Conservation (phyloP, 1,139 yeast species). For the Groenewaldozyma auringiensis region DNA sequence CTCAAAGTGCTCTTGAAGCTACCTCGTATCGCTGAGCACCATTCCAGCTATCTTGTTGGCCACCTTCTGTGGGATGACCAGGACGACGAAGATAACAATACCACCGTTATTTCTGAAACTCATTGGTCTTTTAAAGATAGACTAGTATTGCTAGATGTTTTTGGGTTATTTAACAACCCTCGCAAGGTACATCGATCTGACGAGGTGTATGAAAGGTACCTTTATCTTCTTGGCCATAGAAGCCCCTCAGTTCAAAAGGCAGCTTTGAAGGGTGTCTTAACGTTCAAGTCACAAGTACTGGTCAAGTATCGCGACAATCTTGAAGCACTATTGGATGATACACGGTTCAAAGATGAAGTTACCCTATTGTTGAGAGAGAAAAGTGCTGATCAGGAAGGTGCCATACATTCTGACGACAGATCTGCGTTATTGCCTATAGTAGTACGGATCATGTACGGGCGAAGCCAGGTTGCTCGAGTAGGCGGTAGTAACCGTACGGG, state of each 20-base stretch:
- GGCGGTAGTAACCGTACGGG: conserved; percentile 58
- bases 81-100: conserved; percentile 28
- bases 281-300: conserved; percentile 52
- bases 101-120: conserved; percentile 16
- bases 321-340: conserved; percentile 69
- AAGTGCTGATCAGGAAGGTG: conserved; percentile 40
- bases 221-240: conserved; percentile 56
- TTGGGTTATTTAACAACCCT: conserved; percentile 59
- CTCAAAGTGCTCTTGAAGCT: conserved; percentile 39
- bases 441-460: conserved; percentile 74
- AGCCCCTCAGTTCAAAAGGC: conserved; percentile 57
- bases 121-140: conserved; percentile 59
- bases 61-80: conserved; percentile 27
- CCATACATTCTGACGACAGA: conserved; percentile 56
- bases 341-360: conserved; percentile 78
- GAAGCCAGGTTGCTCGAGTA: conserved; percentile 49
- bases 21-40: conserved; percentile 61
- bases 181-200: conserved; percentile 45
- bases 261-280: conserved; percentile 65
- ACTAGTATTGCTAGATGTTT: conserved; percentile 49
- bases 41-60: conserved; percentile 50
- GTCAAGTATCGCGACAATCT: conserved; percentile 68
- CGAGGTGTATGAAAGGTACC: conserved; percentile 46
- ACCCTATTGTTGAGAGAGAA: conserved; percentile 47
- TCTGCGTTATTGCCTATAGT: conserved; percentile 59